Evolutionary conservation across 2,329 filamentous ascomycete species (phyloP).

Genomic region (Aspergillus cejpii): DNA sequence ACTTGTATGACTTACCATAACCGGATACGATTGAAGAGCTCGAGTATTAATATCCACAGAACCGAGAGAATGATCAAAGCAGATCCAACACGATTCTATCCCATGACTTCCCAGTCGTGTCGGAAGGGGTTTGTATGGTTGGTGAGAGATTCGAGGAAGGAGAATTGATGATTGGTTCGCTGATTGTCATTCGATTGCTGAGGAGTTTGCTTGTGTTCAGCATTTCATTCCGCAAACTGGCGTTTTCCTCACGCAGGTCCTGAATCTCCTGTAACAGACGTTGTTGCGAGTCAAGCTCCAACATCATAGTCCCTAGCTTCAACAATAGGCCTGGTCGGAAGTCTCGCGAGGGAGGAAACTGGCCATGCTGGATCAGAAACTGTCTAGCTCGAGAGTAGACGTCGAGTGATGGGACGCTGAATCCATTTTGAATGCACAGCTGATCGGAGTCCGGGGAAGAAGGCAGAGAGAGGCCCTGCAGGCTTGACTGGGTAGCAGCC

Average conservation of each 20-base stretch:
- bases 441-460: not conserved
- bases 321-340: slow-evolving; percentile 16
- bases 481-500: not conserved
- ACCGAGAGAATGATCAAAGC: too few species aligned
- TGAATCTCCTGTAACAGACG: slow-evolving; percentile 15
- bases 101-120: slow-evolving; percentile 19
- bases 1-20: too few species aligned
- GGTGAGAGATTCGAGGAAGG: slow-evolving; percentile 3
- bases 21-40: too few species aligned
- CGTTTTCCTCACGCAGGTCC: slow-evolving; percentile 20
- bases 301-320: slow-evolving; percentile 21
- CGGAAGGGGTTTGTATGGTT: slow-evolving; percentile 9
- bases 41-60: too few species aligned
- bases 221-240: slow-evolving; percentile 13
- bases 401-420: not conserved
- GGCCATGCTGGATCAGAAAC: slow-evolving; percentile 10
- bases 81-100: slow-evolving; percentile 23
- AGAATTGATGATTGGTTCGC: slow-evolving; percentile 7
- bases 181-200: slow-evolving; percentile 10
- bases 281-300: slow-evolving; percentile 18
- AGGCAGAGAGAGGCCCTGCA: not conserved
- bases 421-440: not conserved
- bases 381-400: slow-evolving; percentile 6
- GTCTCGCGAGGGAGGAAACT: slow-evolving; percentile 8
- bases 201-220: slow-evolving; percentile 5